Evolutionary conservation across 2,329 filamentous ascomycete genomes (phyloP), one percentile per base, ranked within the genome.

Genomic region (Calonectria henricotiae): DNA sequence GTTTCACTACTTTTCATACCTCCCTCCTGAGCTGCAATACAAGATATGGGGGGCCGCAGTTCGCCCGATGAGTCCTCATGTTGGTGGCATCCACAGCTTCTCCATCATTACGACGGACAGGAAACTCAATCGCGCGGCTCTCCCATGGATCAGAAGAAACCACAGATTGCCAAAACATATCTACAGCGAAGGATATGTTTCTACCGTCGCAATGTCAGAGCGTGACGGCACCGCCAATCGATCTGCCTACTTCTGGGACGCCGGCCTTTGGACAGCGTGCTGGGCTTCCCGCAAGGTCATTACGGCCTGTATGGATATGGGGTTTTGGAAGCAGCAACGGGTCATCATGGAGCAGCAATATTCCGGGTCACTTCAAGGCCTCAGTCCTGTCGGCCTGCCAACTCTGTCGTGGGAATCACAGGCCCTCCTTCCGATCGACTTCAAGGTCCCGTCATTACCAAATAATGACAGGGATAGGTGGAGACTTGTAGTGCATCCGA

Each of bases 171-270:
- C 47, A 2, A n/a, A 11, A 3, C 47, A 51, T 23, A 20, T 51
- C 25, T 51, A 51, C 4, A 23, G 47, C 7, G 47, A 32, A 4
- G 6, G 30, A 13, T 17, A 27, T 9, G 8, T 51, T 13, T 4
- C 47, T 4, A 11, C n/a, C 9, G 47, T 51, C 27, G 8, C 47
- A 13, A 8, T 30, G 27, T 12, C 7, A 3, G 47, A 32, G 17
- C 15, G 30, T 5, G 9, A 30, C 4, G 25, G 47, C 13, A 32
- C 17, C 3, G 25, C 27, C 17, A 51, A 51, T 20, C 47, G 27
- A 12, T 51, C 47, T 11, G 47, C 47, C 15, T 51, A 51, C 25
- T 51, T 51, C 15, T 51, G 47, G 47, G 47, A 51, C 13, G 25
- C 27, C 2, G 47, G 47, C 5, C 47, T 51, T 20, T 51, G 47